phyloP scores from a whole-genome alignment of 495 filamentous ascomycete genomes.

The Aspergillus sparsus region DNA sequence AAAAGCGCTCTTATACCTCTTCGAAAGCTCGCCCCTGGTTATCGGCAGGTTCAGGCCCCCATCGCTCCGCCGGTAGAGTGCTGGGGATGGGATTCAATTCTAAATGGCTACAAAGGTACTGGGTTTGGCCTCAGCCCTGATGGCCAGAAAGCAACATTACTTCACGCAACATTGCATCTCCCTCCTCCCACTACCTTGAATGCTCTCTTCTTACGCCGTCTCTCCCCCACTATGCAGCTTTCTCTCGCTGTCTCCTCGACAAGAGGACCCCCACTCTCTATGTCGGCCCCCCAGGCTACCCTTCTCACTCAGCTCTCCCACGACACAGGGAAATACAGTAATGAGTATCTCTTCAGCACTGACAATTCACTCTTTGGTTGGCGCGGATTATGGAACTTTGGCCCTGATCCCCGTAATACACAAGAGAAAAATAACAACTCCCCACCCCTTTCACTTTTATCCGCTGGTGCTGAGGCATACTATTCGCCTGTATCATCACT shows the following conservation, averaged over 20 bases:
- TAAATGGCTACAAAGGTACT: constrained; percentile 25
- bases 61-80: constrained; percentile 38
- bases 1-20: constrained; percentile 63
- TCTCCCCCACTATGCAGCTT: constrained; percentile 76
- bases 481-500: constrained; percentile 91
- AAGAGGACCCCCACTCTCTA: constrained; percentile 47
- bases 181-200: constrained; percentile 82
- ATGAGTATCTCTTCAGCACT: constrained; percentile 89
- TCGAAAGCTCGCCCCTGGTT: constrained; percentile 65
- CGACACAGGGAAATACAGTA: constrained; percentile 83
- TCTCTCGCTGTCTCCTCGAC: constrained; percentile 83
- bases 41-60: constrained; percentile 61
- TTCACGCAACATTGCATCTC: constrained; percentile 84
- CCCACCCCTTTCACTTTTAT: constrained; percentile 54
- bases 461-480: constrained; percentile 88
- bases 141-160: constrained; percentile 60
- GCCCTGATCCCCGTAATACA: constrained; percentile 66
- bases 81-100: constrained; percentile 38
- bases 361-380: constrained; percentile 87
- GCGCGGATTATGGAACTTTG: constrained; percentile 92
- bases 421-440: constrained; percentile 22
- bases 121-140: constrained; percentile 23
- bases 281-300: constrained; percentile 47
- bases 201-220: constrained; percentile 79
- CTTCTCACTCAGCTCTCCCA: constrained; percentile 80